Percentiles rank a stretch among this genome's conserved stretches.
phyloP scores from a whole-genome alignment of 2,329 filamentous ascomycete genomes.

The Aspergillus arachidicola region DNA sequence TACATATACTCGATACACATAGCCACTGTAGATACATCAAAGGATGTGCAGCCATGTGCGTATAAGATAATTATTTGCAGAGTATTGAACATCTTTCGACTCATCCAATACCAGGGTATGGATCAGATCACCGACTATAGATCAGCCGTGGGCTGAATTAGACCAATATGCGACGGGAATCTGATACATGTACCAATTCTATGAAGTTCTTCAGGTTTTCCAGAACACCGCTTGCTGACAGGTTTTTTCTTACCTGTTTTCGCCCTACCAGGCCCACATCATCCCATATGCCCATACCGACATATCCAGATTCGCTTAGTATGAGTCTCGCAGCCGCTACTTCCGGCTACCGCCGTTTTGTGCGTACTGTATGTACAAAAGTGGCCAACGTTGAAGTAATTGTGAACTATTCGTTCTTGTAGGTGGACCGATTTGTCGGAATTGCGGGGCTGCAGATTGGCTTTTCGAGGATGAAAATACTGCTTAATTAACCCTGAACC shows the following conservation, averaged over 20 bases:
- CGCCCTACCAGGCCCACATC: constrained; percentile 11
- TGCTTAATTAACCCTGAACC: constrained; percentile 4
- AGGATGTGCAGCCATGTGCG: constrained; percentile 2
- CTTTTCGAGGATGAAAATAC: constrained; percentile 1
- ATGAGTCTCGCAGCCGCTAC: constrained; percentile 12
- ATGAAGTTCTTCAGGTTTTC: constrained; percentile 11
- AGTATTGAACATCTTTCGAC: constrained; percentile 3
- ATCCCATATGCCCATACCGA: constrained; percentile 2
- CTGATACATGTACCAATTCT: not conserved
- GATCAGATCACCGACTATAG: not conserved
- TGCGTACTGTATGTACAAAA: not conserved
- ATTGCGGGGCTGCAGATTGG: constrained; percentile 19
- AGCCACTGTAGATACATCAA: constrained; percentile 11
- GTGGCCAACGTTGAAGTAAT: constrained; percentile 7
- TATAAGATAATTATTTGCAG: constrained; percentile 3
- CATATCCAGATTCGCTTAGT: constrained; percentile 1
- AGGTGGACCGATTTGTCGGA: constrained; percentile 20
- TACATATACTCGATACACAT: not conserved
- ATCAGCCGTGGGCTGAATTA: not conserved
- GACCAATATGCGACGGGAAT: not conserved
- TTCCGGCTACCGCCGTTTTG: constrained; percentile 16
- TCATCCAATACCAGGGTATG: not conserved
- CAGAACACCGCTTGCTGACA: constrained; percentile 13
- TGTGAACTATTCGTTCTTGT: constrained; percentile 11
- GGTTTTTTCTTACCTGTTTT: not conserved